Evolutionary conservation across 2,329 filamentous ascomycete species (phyloP), one percentile per base, ranked within the genome.

Genomic region (Phyllachora maydis): DNA sequence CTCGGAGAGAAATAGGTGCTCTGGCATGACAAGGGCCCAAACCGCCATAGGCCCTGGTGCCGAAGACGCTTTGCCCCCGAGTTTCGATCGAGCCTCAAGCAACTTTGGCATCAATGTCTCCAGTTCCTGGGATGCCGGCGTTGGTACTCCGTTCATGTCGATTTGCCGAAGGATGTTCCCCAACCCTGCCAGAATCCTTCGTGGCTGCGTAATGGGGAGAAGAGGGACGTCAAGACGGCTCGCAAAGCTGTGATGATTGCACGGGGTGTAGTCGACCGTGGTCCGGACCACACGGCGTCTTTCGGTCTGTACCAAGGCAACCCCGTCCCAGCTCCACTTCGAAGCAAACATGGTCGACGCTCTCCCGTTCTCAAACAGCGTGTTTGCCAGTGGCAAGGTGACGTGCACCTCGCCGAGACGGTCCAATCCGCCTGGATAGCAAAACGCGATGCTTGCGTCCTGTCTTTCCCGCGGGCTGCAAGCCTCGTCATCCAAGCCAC

Each of bases 91-190:
- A 14, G 47, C 39, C 14, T 55, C 48, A 29, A 73, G 63, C 15
- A 73, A 60, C 5, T 47, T 45, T 4, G 65, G 60, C 3, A 85
- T 68, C 4, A 61, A 54, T 11, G 41, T 41, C 40, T 88, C 78
- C 2, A 85, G 52, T 40, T 85, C 77, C 14, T 59, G 55, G 1
- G 75, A 82, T 3, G 77, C 76, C 8, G 73, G 68, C 0, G 58
- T 48, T 2, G 45, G 36, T 16, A 47, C 41, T 4, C 50, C 54
- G 12, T 53, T 38, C 11, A 59, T 47, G 10, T 63, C 50, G 7
- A 83, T 40, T 19, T 64, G 60, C 16, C 72, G 65, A 12, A 88
- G 53, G 26, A 90, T 85, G 43, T 90, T 90, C 4, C 79, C 79
- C 36, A 83, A 65, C 17, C 68, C 67, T 18, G 64, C 59, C 1